Percentiles rank a stretch among this genome's conserved stretches.
Evolutionary conservation across 2,329 filamentous ascomycete species (phyloP).

Genomic region (Leptographium procerum): DNA sequence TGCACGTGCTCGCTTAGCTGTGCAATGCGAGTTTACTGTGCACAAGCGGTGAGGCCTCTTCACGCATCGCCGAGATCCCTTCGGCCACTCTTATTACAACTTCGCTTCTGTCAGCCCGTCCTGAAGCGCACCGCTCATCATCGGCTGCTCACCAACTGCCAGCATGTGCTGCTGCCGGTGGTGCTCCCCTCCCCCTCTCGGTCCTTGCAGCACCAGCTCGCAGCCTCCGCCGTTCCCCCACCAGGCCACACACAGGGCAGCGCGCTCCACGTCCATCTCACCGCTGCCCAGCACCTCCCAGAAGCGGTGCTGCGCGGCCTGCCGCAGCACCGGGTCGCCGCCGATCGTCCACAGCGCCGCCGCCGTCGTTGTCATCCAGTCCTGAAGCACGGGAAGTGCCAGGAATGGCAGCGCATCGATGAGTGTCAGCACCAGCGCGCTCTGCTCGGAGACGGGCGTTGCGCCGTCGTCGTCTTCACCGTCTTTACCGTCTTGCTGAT

Average conservation of each 20-base stretch:
- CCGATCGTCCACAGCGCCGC: conserved; percentile 53
- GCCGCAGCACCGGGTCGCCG: conserved; percentile 47
- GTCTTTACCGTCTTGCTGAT: neutral
- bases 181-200: conserved; percentile 2
- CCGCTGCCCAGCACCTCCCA: conserved; percentile 70
- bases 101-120: conserved; percentile 16
- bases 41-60: too few relatives aligned
- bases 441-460: conserved; percentile 58
- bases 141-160: conserved; percentile 11
- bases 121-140: conserved; percentile 45
- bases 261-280: conserved; percentile 80
- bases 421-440: conserved; percentile 62
- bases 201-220: conserved; percentile 31
- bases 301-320: conserved; percentile 57
- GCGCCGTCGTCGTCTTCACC: conserved; percentile 16
- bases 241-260: conserved; percentile 71
- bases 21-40: too few relatives aligned
- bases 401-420: conserved; percentile 70
- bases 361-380: conserved; percentile 68
- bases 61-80: too few relatives aligned
- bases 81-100: conserved; percentile 19
- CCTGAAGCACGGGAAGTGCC: conserved; percentile 56
- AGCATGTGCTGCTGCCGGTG: conserved; percentile 9
- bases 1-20: too few relatives aligned
- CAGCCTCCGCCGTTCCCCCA: conserved; percentile 56